These are phyloP conservation scores for Asterophora lycoperdoides DNA, from an alignment of 768 basidiomycete species.

Conservation along the genomic window DNA sequence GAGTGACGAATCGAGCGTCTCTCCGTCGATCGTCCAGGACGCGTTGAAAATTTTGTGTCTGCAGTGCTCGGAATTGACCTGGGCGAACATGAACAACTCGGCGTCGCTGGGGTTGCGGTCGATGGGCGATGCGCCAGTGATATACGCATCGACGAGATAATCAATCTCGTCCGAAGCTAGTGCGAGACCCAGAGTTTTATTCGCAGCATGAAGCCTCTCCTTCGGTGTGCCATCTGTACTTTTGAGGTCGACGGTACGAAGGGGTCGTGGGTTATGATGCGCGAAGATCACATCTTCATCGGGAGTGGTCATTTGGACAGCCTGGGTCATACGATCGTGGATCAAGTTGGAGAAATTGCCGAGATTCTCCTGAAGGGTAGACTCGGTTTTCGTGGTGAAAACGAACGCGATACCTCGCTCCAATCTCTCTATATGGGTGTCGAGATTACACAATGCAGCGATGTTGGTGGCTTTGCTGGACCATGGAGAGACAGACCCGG, in stretches of 20 bases:
- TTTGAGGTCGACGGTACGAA: slow-evolving; percentile 27
- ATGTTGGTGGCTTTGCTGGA: slow-evolving; percentile 99
- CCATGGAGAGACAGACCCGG: slow-evolving; percentile 96
- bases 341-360: slow-evolving; percentile 61
- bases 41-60: slow-evolving; percentile 99
- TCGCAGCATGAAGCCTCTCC: slow-evolving; percentile 67
- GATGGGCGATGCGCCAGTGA: slow-evolving; percentile 62
- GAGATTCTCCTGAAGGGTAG: slow-evolving; percentile 45
- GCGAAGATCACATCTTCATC: slow-evolving; percentile 52
- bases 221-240: slow-evolving; percentile 49
- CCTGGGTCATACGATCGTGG: slow-evolving; percentile 97
- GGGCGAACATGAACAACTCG: slow-evolving; percentile 99
- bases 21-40: slow-evolving; percentile 84
- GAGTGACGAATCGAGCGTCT: slow-evolving; percentile 61
- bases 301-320: slow-evolving; percentile 57
- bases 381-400: slow-evolving; percentile 41
- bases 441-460: slow-evolving; percentile 79
- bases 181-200: slow-evolving; percentile 84
- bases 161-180: slow-evolving; percentile 86
- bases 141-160: slow-evolving; percentile 87
- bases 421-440: slow-evolving; percentile 65
- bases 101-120: slow-evolving; percentile 91
- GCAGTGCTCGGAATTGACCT: slow-evolving; percentile 99
- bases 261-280: slow-evolving; percentile 46
- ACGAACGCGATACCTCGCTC: slow-evolving; percentile 80